Conservation (phyloP, 768 basidiomycete species). For the Suillus sp. region DNA sequence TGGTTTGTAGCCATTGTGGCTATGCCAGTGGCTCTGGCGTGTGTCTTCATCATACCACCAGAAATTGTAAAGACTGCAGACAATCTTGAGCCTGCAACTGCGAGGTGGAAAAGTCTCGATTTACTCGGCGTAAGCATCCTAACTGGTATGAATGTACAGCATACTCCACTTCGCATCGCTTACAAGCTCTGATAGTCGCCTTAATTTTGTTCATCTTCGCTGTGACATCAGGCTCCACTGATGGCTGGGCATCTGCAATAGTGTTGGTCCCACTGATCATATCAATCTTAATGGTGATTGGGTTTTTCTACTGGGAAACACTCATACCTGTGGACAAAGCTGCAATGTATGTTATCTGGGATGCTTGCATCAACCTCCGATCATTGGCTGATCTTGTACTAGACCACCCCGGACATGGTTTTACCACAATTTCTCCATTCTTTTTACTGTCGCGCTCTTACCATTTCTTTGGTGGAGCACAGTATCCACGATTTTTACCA, state of each 20-base stretch:
- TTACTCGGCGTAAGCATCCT: conserved; percentile 41
- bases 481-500: conserved; percentile 37
- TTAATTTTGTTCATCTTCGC: conserved; percentile 42
- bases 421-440: conserved; percentile 42
- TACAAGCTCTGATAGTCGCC: conserved; percentile 21
- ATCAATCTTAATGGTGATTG: conserved; percentile 40
- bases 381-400: conserved; percentile 1
- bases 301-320: conserved; percentile 56
- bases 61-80: conserved; percentile 14
- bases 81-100: neutral
- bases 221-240: conserved; percentile 47
- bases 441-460: conserved; percentile 40
- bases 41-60: conserved; percentile 39
- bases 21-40: conserved; percentile 32
- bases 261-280: conserved; percentile 51
- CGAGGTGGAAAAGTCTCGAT: conserved; percentile 38
- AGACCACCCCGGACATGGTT: conserved; percentile 48
- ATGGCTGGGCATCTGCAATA: conserved; percentile 48
- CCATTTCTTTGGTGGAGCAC: conserved; percentile 47
- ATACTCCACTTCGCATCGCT: neutral
- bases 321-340: conserved; percentile 42
- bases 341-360: conserved; percentile 38
- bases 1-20: conserved; percentile 46
- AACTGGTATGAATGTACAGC: conserved; percentile 31
- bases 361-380: neutral